These are phyloP conservation scores for Neurospora cerealis DNA, from an alignment of 495 filamentous ascomycete species.

Conservation along the genomic window DNA sequence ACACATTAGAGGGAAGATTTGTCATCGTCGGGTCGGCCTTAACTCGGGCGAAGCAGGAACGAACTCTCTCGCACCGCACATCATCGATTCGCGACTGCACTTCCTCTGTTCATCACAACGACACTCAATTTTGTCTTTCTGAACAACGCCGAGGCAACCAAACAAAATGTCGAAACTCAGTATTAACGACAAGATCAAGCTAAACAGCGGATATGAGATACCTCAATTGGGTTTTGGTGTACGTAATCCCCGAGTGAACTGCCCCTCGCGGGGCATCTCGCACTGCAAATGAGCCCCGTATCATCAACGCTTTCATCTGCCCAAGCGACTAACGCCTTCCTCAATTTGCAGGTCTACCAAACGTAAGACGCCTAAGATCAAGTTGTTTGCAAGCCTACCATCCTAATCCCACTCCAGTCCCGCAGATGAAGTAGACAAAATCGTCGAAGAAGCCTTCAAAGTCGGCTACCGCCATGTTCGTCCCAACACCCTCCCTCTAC, in stretches of 20 bases:
- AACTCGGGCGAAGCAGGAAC: background rate
- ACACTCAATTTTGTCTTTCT: background rate
- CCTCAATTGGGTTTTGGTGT: constrained; percentile 66
- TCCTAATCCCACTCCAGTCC: constrained; percentile 30
- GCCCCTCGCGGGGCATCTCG: background rate
- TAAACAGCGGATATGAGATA: constrained; percentile 71
- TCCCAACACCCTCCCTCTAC: background rate
- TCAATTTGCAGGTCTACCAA: constrained; percentile 53
- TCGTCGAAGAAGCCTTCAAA: constrained; percentile 51
- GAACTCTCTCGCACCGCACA: background rate
- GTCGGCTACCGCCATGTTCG: constrained; percentile 63
- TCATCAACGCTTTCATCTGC: background rate
- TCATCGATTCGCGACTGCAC: background rate
- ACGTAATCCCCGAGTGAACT: constrained; percentile 21
- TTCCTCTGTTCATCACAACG: background rate
- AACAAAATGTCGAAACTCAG: constrained; percentile 46
- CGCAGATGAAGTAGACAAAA: constrained; percentile 33
- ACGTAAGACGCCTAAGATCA: constrained; percentile 48
- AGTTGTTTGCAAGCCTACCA: constrained; percentile 19
- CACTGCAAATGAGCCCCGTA: background rate
- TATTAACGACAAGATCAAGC: constrained; percentile 54
- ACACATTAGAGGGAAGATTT: background rate
- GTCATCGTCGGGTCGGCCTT: background rate
- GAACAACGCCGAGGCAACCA: background rate
- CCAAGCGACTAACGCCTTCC: background rate